phyloP scores from a whole-genome alignment of 2,329 filamentous ascomycete genomes.

The Trichocomaceae sp. region DNA sequence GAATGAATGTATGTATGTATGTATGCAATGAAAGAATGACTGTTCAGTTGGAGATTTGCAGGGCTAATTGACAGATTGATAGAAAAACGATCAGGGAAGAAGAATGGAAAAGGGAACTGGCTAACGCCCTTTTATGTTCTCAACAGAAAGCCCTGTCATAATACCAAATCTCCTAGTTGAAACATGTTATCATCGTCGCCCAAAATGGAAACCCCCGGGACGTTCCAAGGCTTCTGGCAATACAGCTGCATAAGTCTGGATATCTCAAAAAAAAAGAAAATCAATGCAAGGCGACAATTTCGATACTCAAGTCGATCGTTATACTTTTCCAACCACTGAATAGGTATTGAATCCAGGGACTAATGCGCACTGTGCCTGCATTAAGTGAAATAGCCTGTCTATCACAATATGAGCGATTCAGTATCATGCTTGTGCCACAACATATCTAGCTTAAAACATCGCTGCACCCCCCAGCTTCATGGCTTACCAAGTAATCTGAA shows the following conservation, averaged over 20 bases:
- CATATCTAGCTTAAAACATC: background rate
- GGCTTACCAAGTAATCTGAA: background rate
- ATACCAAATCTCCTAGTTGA: background rate
- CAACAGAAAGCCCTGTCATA: background rate
- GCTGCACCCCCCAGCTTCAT: background rate
- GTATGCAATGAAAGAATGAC: slow-evolving; percentile 2
- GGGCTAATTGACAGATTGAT: background rate
- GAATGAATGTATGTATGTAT: background rate
- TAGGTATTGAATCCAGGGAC: background rate
- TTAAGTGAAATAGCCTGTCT: background rate
- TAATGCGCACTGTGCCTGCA: no score
- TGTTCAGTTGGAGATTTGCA: background rate
- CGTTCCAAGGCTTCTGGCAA: background rate
- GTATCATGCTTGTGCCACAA: background rate
- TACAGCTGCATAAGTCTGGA: no score
- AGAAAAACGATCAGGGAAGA: background rate
- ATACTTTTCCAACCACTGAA: no score
- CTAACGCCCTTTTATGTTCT: slow-evolving; percentile 12
- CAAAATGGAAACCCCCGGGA: background rate
- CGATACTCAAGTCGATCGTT: background rate
- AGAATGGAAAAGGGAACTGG: background rate
- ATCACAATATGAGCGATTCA: background rate
- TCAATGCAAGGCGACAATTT: background rate
- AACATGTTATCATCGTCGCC: background rate
- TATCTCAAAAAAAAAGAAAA: no score